Evolutionary conservation across 148 eudicot species (phyloP), one percentile per base, ranked within the genome.

Genomic region (Limonium bicolor): DNA sequence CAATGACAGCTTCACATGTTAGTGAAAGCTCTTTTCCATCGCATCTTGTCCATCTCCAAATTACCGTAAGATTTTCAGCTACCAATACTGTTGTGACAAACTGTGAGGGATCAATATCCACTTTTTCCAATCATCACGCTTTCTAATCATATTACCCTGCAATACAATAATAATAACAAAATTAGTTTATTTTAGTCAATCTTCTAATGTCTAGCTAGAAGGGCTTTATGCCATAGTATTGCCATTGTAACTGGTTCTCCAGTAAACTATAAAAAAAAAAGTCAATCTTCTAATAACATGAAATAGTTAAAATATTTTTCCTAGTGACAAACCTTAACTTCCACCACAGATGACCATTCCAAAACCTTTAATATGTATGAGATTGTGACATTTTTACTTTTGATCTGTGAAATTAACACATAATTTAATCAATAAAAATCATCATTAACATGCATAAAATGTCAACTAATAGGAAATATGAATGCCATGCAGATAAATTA

Each of bases 91-190:
- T n/a, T n/a, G n/a, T n/a, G n/a, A n/a, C n/a, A n/a, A n/a, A n/a
- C n/a, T n/a, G n/a, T n/a, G n/a, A n/a, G n/a, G n/a, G n/a, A n/a
- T n/a, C n/a, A n/a, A n/a, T 25, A 25, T 7, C 32, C 64, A 60
- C 17, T 37, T 45, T 22, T n/a, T 36, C 64, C 64, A 45, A 19
- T 24, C 43, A 27, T 45, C 37, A 27, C 52, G 58, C 19, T 50
- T 60, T 32, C 64, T 60, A 20, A 60, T 5, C 37, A 28, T 60
- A 49, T 60, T 52, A 36, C 31, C 64, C 64, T 60, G 46, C 7
- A 18, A 19, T 12, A 28, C n/a, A 15, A 14, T 20, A 12, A 5
- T 15, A 10, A 12, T 10, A 32, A 32, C 36, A 32, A 32, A 2
- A 32, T 12, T 15, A 32, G n/a, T n/a, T n/a, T n/a, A n/a, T n/a